These are phyloP conservation scores for Brassica balearica DNA, from an alignment of 441 rosid genomes.

Conservation along the genomic window DNA sequence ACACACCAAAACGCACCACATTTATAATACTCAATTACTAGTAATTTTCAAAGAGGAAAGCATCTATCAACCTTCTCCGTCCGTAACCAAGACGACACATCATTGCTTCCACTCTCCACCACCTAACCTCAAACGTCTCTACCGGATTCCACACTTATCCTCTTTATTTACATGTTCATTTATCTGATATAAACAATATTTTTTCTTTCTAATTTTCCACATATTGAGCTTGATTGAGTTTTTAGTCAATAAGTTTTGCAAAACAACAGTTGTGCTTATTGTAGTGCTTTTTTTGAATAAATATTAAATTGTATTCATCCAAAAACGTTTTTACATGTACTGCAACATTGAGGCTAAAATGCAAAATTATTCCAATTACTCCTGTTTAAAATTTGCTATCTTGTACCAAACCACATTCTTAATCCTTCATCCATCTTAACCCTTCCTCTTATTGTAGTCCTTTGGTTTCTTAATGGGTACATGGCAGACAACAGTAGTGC, in stretches of 20 bases:
- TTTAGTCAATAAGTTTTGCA: background rate
- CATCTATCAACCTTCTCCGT: slow-evolving; percentile 3
- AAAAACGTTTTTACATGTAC: no score
- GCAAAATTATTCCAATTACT: no score
- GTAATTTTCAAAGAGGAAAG: background rate
- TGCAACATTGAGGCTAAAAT: no score
- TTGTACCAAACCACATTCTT: no score
- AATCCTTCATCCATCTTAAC: no score
- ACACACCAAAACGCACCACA: slow-evolving; percentile 27
- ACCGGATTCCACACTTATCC: background rate
- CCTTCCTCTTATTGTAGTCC: no score
- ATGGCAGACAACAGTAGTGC: no score
- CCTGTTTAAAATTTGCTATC: no score
- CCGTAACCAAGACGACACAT: slow-evolving; percentile 29
- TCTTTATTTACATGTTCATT: background rate
- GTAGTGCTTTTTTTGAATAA: background rate
- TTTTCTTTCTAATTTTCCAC: background rate
- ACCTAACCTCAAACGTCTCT: slow-evolving; percentile 29
- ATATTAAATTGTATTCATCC: no score
- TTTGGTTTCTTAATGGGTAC: no score
- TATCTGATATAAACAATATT: background rate
- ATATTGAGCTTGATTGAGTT: background rate
- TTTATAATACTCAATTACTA: slow-evolving; percentile 6
- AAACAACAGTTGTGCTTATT: background rate
- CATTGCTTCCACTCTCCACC: slow-evolving; percentile 20